These are phyloP conservation scores for Houttuynia cordata DNA, from an alignment of 164 flowering plant genomes.

Conservation along the genomic window DNA sequence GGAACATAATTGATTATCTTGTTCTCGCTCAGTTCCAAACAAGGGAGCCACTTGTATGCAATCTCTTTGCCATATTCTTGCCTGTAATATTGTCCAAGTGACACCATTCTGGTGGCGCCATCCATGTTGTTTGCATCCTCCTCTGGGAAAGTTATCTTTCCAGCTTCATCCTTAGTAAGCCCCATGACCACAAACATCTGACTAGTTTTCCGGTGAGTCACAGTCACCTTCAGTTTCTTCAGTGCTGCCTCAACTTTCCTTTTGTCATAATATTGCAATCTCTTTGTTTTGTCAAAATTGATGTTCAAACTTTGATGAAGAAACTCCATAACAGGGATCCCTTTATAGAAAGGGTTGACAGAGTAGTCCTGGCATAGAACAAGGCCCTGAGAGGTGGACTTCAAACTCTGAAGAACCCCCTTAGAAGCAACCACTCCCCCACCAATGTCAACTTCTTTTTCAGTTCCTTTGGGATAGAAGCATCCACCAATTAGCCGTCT, in stretches of 20 bases:
- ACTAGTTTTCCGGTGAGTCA: conserved; percentile 47
- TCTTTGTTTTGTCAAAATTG: neutral
- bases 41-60: conserved; percentile 35
- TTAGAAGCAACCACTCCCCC: conserved; percentile 37
- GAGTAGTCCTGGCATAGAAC: conserved; percentile 49
- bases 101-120: conserved; percentile 9
- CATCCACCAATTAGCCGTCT: conserved; percentile 30
- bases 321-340: conserved; percentile 37
- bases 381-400: conserved; percentile 49
- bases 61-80: conserved; percentile 33
- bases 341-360: conserved; percentile 42
- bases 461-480: conserved; percentile 19
- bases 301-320: conserved; percentile 26
- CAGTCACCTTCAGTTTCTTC: conserved; percentile 43
- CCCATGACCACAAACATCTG: conserved; percentile 44
- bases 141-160: conserved; percentile 11
- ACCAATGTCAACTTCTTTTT: conserved; percentile 24
- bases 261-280: neutral
- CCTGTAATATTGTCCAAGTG: conserved; percentile 43
- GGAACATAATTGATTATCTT: conserved; percentile 42
- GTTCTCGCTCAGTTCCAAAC: conserved; percentile 44
- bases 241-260: conserved; percentile 20
- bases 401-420: conserved; percentile 52
- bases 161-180: conserved; percentile 20
- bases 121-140: conserved; percentile 22